These are phyloP conservation scores for Boletus nobilissimus DNA, from an alignment of 1,284 basidiomycete genomes.

Conservation along the genomic window DNA sequence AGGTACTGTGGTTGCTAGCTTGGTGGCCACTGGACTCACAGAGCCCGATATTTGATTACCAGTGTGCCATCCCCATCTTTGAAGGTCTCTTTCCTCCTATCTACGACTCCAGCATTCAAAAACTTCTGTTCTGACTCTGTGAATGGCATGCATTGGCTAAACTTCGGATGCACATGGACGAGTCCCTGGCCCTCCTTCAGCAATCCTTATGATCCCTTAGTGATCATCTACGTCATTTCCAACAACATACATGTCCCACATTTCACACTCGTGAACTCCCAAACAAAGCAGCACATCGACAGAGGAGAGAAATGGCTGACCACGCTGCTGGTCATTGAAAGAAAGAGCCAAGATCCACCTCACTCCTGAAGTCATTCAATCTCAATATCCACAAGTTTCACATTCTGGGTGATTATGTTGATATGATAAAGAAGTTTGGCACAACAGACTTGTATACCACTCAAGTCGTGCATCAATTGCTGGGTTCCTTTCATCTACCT, in stretches of 20 bases:
- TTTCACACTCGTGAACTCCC: background rate
- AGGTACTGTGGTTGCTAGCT: background rate
- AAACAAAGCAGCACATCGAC: background rate
- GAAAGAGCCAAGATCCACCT: background rate
- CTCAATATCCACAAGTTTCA: background rate
- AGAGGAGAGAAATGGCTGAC: background rate
- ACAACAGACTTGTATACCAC: background rate
- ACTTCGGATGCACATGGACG: background rate
- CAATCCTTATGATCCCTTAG: background rate
- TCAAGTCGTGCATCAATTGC: background rate
- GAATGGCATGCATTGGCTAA: conserved; percentile 22
- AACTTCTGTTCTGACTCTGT: conserved; percentile 7
- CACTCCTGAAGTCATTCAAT: background rate
- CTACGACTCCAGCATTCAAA: background rate
- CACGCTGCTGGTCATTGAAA: background rate
- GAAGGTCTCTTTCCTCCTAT: conserved; percentile 10
- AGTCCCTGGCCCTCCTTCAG: conserved; percentile 8
- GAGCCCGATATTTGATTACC: background rate
- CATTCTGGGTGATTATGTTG: background rate
- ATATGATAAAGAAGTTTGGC: background rate
- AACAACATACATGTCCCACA: background rate
- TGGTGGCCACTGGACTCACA: background rate
- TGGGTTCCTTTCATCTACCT: background rate
- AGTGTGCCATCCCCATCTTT: conserved; percentile 10
- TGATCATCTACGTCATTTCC: background rate